phyloP scores from a whole-genome alignment of 2,329 filamentous ascomycete species.

The Stachybotrys chartarum region DNA sequence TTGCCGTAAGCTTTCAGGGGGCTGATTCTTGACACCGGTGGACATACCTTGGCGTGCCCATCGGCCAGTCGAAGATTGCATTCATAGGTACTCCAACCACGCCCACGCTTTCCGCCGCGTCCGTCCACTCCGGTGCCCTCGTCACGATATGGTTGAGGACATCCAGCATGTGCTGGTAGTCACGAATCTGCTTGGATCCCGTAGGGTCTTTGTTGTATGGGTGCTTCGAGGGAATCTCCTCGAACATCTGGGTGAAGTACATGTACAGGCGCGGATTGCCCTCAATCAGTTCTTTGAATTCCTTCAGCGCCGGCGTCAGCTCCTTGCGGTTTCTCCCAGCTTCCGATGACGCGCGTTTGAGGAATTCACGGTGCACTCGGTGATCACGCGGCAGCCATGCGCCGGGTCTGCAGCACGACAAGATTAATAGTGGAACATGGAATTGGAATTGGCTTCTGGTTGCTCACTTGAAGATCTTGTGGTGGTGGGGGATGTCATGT shows the following conservation, averaged over 20 bases:
- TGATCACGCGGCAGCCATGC: constrained; percentile 59
- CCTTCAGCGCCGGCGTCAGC: constrained; percentile 52
- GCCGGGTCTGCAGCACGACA: constrained; percentile 33
- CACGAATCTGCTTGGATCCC: constrained; percentile 53
- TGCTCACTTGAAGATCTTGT: constrained; percentile 35
- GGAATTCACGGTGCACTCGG: constrained; percentile 55
- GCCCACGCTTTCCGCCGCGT: constrained; percentile 41
- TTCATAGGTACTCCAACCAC: constrained; percentile 48
- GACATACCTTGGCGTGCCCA: constrained; percentile 35
- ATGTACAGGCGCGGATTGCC: constrained; percentile 56
- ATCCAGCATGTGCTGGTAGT: constrained; percentile 59
- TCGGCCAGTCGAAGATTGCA: constrained; percentile 48
- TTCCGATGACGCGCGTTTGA: constrained; percentile 47
- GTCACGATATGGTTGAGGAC: constrained; percentile 56
- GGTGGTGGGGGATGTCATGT: constrained; percentile 42
- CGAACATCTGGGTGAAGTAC: constrained; percentile 61
- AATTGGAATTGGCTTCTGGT: background rate
- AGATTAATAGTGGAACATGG: background rate
- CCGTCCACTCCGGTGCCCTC: constrained; percentile 44
- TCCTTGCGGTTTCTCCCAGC: constrained; percentile 43
- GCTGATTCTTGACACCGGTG: background rate
- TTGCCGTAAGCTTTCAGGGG: constrained; percentile 1
- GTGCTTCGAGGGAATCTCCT: constrained; percentile 53
- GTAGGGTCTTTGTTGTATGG: constrained; percentile 56
- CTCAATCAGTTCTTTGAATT: constrained; percentile 63